Percentiles rank a stretch among this genome's conserved stretches.
Evolutionary conservation across 805 yeast species (phyloP).

Genomic region (Candida patagonica): DNA sequence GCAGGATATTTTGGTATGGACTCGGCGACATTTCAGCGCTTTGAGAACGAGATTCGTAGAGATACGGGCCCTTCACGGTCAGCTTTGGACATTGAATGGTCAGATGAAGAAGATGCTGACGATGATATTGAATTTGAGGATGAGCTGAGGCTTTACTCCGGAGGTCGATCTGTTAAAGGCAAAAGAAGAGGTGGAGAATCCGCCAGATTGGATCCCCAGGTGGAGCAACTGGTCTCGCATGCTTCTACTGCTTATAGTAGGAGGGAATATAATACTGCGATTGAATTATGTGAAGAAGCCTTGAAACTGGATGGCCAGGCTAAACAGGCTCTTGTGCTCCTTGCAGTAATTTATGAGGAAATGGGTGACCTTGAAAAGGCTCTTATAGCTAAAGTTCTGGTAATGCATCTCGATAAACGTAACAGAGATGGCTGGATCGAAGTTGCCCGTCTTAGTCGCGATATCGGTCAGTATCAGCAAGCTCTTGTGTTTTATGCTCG

Average conservation of each 20-base stretch:
- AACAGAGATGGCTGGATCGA: constrained; percentile 81
- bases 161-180: constrained; percentile 3
- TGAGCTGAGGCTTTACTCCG: neutral
- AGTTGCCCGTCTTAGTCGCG: constrained; percentile 71
- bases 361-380: constrained; percentile 28
- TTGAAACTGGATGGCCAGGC: constrained; percentile 23
- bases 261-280: constrained; percentile 30
- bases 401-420: constrained; percentile 66
- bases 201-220: constrained; percentile 53
- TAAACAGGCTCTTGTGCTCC: constrained; percentile 23
- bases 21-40: neutral
- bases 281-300: constrained; percentile 25
- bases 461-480: constrained; percentile 56
- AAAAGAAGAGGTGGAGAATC: constrained; percentile 4
- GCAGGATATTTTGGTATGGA: neutral
- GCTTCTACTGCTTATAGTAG: constrained; percentile 78
- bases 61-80: neutral
- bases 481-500: constrained; percentile 52
- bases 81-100: constrained; percentile 9
- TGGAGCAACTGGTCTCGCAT: constrained; percentile 50
- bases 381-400: constrained; percentile 32
- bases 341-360: constrained; percentile 41
- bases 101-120: constrained; percentile 25
- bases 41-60: neutral
- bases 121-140: constrained; percentile 17